phyloP scores from a whole-genome alignment of 23 red algal genomes.

The Pyropia yezoensis region DNA sequence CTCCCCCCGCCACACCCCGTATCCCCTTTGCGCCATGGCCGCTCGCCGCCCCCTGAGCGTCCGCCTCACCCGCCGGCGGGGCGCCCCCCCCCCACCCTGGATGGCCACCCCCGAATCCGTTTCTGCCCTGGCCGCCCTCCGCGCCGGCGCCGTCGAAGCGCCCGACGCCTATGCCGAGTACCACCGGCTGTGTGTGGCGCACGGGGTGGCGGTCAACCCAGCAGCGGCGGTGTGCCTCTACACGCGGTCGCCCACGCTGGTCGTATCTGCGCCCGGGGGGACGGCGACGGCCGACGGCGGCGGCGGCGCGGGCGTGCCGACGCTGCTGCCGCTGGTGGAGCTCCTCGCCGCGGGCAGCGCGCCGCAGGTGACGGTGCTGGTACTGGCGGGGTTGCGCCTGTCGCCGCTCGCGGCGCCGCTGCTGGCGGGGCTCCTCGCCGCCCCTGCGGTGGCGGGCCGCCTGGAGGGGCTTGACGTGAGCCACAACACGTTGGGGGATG shows the following conservation, averaged over 20 bases:
- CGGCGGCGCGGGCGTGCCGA: background rate
- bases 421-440: background rate
- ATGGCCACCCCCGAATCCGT: too few species aligned
- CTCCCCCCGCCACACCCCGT: too few species aligned
- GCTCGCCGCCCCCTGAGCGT: too few species aligned
- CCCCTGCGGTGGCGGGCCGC: too few species aligned
- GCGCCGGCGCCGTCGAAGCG: too few species aligned
- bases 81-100: too few species aligned
- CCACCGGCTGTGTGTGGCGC: background rate
- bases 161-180: conserved; percentile 1
- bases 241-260: background rate
- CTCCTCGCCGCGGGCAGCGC: background rate
- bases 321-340: background rate
- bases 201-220: background rate
- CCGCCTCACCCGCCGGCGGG: too few species aligned
- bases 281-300: too few species aligned
- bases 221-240: background rate
- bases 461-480: too few species aligned
- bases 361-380: background rate
- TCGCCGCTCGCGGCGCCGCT: background rate
- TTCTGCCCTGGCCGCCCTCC: too few species aligned
- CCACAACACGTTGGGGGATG: too few species aligned
- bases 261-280: background rate
- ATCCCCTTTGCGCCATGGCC: too few species aligned
- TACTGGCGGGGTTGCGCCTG: background rate